Base-by-base conservation (phyloP, 73 alveolate species). In the Paramecium sexaurelia region DNA sequence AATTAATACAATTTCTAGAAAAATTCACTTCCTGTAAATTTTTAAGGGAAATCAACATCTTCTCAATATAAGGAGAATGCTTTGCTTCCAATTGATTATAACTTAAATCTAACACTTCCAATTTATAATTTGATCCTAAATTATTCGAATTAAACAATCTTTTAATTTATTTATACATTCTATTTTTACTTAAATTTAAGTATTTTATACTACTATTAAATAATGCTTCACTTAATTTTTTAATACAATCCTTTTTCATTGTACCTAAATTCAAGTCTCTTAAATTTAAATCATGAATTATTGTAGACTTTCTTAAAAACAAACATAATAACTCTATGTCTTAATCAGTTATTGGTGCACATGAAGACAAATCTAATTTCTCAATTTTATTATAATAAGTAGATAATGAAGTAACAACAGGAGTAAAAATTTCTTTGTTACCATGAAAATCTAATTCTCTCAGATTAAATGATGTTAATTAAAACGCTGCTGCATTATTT, bases 401-500 rank as follows among this genome's bases (percentile, higher is more conserved):
- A 17, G 90, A 39, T 24, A 78, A 19, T 0, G 90, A 78, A 5
- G 22, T 32, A 0, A 78, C 90, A 1, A 78, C 90, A n/a, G 90
- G 43, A 26, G 90, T 22, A 78, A 78, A 78, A 17, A 78, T 78
- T 6, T 78, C 71, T 11, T 22, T 39, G 24, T 78, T 78, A 2
- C 90, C 90, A 78, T 78, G 90, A 24, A 78, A 78, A 78, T 78
- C 90, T 43, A 78, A 78, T 45, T 78, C 90, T 19, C 75, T 78
- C 19, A 78, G 22, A 78, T 78, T 78, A 45, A 78, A 78, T 24
- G 90, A 78, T 1, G 90, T 78, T 24, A 78, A 40, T 78, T 78
- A 40, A 39, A 78, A 78, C 10, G 71, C 47, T n/a, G n/a, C n/a
- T 40, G 43, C 68, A 39, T 78, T 41, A 41, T 26, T 40, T 15